phyloP scores from a whole-genome alignment of 345 rosid genomes.

The Populus euphratica region DNA sequence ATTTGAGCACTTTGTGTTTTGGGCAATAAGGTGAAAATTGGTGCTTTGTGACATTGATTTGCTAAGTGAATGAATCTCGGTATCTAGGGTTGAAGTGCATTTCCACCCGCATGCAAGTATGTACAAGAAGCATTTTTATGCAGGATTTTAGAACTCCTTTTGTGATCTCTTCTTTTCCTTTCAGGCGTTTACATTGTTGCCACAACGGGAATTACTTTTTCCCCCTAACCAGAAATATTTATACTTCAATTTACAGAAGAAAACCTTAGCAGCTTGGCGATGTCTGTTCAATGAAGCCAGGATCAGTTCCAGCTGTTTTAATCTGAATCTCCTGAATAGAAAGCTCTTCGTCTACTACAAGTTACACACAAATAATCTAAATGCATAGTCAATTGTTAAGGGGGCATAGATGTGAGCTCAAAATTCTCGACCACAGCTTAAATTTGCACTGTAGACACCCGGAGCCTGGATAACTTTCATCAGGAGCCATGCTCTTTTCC shows the following conservation, averaged over 20 bases:
- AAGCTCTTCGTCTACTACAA: too few species aligned
- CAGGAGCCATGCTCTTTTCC: not conserved
- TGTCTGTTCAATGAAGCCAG: not conserved
- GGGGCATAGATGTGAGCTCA: too few species aligned
- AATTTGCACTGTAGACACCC: not conserved
- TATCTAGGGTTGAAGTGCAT: not conserved
- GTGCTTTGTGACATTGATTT: not conserved
- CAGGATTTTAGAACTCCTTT: not conserved
- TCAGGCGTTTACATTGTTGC: not conserved
- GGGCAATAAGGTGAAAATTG: slow-evolving; percentile 16
- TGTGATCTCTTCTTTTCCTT: not conserved
- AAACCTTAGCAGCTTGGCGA: not conserved
- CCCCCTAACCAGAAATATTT: not conserved
- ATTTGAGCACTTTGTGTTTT: not conserved
- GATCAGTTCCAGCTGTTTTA: too few species aligned
- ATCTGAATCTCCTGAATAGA: too few species aligned
- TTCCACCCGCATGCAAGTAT: not conserved
- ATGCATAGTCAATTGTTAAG: too few species aligned
- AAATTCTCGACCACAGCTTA: not conserved
- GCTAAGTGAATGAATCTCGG: not conserved
- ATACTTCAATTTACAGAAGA: not conserved
- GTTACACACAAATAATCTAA: too few species aligned
- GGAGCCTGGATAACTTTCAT: not conserved
- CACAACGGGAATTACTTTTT: not conserved
- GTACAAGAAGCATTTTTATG: too few species aligned